Evolutionary conservation across 1,139 yeast genomes (phyloP).

Genomic region (Debaryomyces udenii): DNA sequence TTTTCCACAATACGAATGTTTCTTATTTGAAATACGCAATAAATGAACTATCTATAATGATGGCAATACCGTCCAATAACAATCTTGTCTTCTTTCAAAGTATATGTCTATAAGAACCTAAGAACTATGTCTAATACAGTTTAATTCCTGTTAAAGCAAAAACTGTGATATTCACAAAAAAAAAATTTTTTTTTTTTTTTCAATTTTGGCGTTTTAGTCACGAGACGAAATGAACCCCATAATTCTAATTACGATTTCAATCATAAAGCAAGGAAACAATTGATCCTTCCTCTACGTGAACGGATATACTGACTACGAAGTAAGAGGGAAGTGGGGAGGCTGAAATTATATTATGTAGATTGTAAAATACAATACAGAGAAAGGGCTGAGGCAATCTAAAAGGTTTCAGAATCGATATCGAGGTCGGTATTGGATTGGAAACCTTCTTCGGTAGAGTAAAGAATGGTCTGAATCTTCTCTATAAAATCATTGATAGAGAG

Average conservation of each 20-base stretch:
- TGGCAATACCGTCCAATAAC: neutral
- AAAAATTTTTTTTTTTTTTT: conserved; percentile 6
- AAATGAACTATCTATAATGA: neutral
- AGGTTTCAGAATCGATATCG: conserved; percentile 16
- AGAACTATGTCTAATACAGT: neutral
- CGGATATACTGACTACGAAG: no score
- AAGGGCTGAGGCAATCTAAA: conserved; percentile 6
- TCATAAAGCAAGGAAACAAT: no score
- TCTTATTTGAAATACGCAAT: neutral
- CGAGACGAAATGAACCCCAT: conserved; percentile 8
- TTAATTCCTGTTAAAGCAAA: conserved; percentile 1
- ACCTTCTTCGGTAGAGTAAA: conserved; percentile 84
- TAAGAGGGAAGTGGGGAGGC: no score
- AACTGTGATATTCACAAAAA: conserved; percentile 6
- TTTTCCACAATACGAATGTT: conserved; percentile 1
- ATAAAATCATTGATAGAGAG: conserved; percentile 46
- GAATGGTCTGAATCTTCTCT: conserved; percentile 67
- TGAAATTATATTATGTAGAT: neutral
- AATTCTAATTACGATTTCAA: neutral
- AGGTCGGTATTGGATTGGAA: conserved; percentile 49
- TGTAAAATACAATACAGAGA: neutral
- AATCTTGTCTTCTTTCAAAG: conserved; percentile 1
- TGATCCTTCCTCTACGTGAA: no score
- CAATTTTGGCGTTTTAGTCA: conserved; percentile 6
- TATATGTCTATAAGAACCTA: neutral